Conservation (phyloP, 257 asterid genomes). For the Solanum peruvianum region DNA sequence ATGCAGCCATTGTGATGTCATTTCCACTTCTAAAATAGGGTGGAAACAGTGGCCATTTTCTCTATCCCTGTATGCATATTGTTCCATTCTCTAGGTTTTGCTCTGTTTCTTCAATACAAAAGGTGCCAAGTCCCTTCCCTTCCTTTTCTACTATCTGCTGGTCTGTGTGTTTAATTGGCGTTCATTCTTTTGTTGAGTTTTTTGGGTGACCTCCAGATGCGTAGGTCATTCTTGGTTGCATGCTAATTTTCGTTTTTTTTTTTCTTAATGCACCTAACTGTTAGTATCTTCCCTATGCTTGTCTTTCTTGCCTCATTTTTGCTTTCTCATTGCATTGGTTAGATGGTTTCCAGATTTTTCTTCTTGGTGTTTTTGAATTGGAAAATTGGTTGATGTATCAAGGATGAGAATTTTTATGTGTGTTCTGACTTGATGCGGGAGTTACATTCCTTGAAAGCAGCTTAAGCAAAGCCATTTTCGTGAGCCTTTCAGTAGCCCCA, state of each 20-base stretch:
- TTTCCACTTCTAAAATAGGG: background rate
- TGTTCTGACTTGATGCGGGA: background rate
- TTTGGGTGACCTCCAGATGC: background rate
- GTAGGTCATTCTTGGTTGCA: background rate
- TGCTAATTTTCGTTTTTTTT: background rate
- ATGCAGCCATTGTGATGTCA: background rate
- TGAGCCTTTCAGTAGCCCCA: background rate
- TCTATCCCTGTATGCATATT: background rate
- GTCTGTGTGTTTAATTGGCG: background rate
- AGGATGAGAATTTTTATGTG: background rate
- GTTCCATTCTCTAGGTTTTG: background rate
- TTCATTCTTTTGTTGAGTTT: background rate
- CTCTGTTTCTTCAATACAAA: background rate
- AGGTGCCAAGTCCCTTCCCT: background rate
- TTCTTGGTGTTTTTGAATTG: background rate
- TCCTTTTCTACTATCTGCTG: background rate
- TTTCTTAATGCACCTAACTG: background rate
- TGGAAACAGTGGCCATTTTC: background rate
- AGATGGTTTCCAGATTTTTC: constrained; percentile 1
- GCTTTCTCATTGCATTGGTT: background rate
- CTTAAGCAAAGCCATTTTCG: background rate
- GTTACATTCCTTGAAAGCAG: background rate
- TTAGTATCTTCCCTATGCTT: background rate
- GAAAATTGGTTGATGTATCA: background rate
- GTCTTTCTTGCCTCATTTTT: background rate